A percentile compares a stretch with the other conserved stretches of the same genome.
Evolutionary conservation across 495 filamentous ascomycete genomes (phyloP).

Genomic region (Neurospora africana): DNA sequence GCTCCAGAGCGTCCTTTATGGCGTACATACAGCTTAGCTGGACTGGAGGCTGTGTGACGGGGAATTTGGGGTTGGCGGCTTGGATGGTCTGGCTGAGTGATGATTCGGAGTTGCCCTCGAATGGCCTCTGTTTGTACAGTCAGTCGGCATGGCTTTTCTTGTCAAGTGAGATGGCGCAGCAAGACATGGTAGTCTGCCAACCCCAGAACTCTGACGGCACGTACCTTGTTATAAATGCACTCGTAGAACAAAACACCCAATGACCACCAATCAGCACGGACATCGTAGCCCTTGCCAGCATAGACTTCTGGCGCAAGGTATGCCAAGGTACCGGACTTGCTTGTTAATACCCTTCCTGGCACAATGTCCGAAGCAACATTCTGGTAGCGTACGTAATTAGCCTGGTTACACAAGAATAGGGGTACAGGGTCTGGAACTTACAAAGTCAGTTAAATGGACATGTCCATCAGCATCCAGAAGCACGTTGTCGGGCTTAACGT

Average conservation of each 20-base stretch:
- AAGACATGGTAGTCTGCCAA: neutral
- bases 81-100: conserved; percentile 70
- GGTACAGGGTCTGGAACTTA: conserved; percentile 33
- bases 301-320: conserved; percentile 97
- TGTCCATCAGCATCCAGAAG: conserved; percentile 89
- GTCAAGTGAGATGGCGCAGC: conserved; percentile 6
- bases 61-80: conserved; percentile 74
- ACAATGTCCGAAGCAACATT: conserved; percentile 93
- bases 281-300: conserved; percentile 70
- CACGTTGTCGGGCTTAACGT: conserved; percentile 96
- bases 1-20: conserved; percentile 69
- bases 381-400: conserved; percentile 35
- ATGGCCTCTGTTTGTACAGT: conserved; percentile 55
- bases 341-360: conserved; percentile 72
- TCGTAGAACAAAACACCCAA: conserved; percentile 95
- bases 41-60: conserved; percentile 80
- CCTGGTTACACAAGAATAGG: conserved; percentile 1
- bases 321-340: conserved; percentile 92
- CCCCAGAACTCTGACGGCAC: conserved; percentile 9
- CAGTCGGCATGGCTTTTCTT: conserved; percentile 25
- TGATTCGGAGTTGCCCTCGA: conserved; percentile 77
- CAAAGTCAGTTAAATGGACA: conserved; percentile 96
- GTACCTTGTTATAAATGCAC: conserved; percentile 96
- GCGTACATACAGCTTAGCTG: conserved; percentile 77
- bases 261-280: conserved; percentile 97